Conservation (phyloP, 108 stramenopile species). For the Craspedostauros australis region DNA sequence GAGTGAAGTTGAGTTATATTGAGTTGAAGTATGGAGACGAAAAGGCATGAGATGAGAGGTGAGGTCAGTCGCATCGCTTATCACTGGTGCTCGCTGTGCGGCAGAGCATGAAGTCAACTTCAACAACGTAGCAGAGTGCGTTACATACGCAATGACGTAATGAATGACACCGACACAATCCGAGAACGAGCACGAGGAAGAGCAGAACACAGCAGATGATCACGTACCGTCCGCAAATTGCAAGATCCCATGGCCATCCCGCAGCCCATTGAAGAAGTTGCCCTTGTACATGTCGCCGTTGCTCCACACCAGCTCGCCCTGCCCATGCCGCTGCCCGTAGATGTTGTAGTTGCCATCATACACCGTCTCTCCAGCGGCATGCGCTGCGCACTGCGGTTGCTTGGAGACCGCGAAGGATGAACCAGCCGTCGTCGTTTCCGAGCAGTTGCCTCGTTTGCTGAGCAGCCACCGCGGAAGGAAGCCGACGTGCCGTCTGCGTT, state of each 20-base stretch:
- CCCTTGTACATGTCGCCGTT: conserved; percentile 60
- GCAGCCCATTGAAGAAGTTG: conserved; percentile 39
- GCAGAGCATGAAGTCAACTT: background rate
- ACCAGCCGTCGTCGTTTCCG: too few species aligned
- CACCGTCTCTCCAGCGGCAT: too few species aligned
- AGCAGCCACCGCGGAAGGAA: too few species aligned
- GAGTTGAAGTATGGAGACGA: conserved; percentile 1
- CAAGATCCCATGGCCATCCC: conserved; percentile 49
- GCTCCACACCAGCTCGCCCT: conserved; percentile 44
- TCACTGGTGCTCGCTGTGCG: background rate
- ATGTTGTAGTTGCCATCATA: conserved; percentile 48
- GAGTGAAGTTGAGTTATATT: background rate
- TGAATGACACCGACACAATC: background rate
- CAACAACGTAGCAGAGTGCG: background rate
- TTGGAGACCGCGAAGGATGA: too few species aligned
- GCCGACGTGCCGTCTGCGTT: too few species aligned
- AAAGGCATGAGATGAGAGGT: conserved; percentile 1
- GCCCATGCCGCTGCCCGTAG: conserved; percentile 49
- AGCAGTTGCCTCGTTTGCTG: too few species aligned
- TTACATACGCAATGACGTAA: background rate
- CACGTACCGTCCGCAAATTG: conserved; percentile 37
- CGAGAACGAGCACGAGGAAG: background rate
- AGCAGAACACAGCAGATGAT: background rate
- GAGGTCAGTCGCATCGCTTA: background rate
- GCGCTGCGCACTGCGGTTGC: too few species aligned